A percentile compares a stretch with the other conserved stretches of the same genome.
Conservation (phyloP, 306 rosid species). For the Cicer bijugum region DNA sequence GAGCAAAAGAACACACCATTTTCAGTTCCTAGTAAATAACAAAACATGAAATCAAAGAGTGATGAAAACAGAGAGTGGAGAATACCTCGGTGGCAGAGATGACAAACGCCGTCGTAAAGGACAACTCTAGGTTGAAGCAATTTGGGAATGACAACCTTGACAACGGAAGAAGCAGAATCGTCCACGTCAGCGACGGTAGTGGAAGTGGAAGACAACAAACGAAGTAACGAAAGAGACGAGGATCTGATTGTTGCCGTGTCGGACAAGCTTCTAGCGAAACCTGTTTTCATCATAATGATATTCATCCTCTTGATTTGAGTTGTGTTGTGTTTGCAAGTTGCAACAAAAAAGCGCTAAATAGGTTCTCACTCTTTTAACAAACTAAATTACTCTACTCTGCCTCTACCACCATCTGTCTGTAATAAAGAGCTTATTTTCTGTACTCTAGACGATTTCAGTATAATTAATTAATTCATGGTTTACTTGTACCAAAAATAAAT, state of each 20-base stretch:
- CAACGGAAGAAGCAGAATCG: constrained; percentile 36
- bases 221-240: constrained; percentile 39
- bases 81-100: constrained; percentile 72
- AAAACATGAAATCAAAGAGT: not conserved
- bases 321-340: not conserved
- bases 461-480: no score
- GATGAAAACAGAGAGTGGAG: not conserved
- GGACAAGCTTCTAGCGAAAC: constrained; percentile 39
- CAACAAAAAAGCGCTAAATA: no score
- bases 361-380: no score
- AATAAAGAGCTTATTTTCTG: no score
- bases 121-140: constrained; percentile 80
- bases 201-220: constrained; percentile 45
- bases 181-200: constrained; percentile 41
- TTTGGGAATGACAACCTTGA: constrained; percentile 38
- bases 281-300: constrained; percentile 23
- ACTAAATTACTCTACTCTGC: no score
- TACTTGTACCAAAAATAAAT: no score
- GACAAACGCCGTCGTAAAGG: constrained; percentile 78
- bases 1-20: constrained; percentile 1
- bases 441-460: no score
- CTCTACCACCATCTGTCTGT: no score
- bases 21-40: not conserved
- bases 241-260: constrained; percentile 23
- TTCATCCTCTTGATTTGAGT: constrained; percentile 21